These are phyloP conservation scores for Multifurca ochricompacta DNA, from an alignment of 768 basidiomycete genomes.

Conservation along the genomic window DNA sequence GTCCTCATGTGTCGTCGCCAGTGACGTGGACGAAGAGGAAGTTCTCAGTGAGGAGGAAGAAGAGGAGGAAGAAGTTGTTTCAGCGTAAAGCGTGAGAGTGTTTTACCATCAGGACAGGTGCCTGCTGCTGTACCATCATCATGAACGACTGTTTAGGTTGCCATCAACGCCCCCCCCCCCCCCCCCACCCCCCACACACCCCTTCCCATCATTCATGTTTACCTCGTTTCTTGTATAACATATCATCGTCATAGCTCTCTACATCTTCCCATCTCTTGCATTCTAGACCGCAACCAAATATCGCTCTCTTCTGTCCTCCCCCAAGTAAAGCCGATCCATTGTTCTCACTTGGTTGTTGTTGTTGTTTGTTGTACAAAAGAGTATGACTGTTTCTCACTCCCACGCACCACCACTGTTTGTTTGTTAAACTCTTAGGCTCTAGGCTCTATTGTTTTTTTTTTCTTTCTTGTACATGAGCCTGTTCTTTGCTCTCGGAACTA, in stretches of 20 bases:
- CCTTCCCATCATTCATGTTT: conserved; percentile 5
- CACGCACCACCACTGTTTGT: not conserved
- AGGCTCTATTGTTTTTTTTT: no score
- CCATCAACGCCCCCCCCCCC: not conserved
- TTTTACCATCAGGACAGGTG: conserved; percentile 13
- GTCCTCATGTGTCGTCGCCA: conserved; percentile 1
- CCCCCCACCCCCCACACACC: not conserved
- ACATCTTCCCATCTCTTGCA: not conserved
- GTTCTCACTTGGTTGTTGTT: not conserved
- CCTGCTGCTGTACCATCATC: conserved; percentile 13
- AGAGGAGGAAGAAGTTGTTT: not conserved
- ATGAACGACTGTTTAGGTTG: conserved; percentile 8
- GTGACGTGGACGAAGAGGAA: not conserved
- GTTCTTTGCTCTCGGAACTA: not conserved
- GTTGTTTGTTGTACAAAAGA: conserved; percentile 1
- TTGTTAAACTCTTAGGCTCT: conserved; percentile 2
- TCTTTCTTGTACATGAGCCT: not conserved
- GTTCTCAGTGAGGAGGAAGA: no score
- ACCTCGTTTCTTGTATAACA: conserved; percentile 14
- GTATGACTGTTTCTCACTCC: not conserved
- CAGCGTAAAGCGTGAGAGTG: not conserved
- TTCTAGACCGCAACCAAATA: conserved; percentile 6
- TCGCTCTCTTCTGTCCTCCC: not conserved
- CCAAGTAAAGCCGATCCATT: not conserved
- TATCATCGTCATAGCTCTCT: conserved; percentile 6